phyloP scores from a whole-genome alignment of 352 stramenopile species.

The Sclerospora graminicola region DNA sequence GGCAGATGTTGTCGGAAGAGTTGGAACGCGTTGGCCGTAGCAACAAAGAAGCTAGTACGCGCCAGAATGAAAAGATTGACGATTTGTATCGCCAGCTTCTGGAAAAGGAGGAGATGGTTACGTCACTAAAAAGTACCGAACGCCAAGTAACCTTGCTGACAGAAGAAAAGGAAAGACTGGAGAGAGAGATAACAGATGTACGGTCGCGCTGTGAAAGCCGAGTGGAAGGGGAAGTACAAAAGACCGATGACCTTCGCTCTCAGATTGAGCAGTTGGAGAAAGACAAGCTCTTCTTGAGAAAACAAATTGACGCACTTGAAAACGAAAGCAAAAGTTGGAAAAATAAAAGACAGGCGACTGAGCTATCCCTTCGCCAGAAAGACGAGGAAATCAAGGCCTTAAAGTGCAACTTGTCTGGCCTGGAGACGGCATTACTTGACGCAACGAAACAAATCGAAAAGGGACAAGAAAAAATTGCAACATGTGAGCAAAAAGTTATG shows the following conservation, averaged over 20 bases:
- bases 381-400: constrained; percentile 16
- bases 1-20: constrained; percentile 19
- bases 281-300: constrained; percentile 22
- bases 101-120: constrained; percentile 34
- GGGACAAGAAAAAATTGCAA: constrained; percentile 26
- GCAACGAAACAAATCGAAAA: constrained; percentile 19
- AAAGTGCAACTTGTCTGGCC: constrained; percentile 12
- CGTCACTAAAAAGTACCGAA: constrained; percentile 26
- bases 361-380: constrained; percentile 20
- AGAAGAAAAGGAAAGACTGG: constrained; percentile 32
- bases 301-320: constrained; percentile 19
- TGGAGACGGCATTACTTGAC: constrained; percentile 22
- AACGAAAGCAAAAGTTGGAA: constrained; percentile 14
- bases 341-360: constrained; percentile 13
- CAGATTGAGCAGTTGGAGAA: constrained; percentile 26
- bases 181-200: constrained; percentile 28
- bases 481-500: constrained; percentile 42
- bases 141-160: constrained; percentile 26
- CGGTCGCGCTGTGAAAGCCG: constrained; percentile 25
- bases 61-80: constrained; percentile 41
- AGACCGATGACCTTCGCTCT: constrained; percentile 27
- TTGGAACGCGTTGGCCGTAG: constrained; percentile 22
- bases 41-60: constrained; percentile 12
- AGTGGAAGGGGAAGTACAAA: constrained; percentile 28
- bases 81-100: constrained; percentile 43